These are phyloP conservation scores for Pulveroboletus sp. DNA, from an alignment of 768 basidiomycete species.

Conservation along the genomic window DNA sequence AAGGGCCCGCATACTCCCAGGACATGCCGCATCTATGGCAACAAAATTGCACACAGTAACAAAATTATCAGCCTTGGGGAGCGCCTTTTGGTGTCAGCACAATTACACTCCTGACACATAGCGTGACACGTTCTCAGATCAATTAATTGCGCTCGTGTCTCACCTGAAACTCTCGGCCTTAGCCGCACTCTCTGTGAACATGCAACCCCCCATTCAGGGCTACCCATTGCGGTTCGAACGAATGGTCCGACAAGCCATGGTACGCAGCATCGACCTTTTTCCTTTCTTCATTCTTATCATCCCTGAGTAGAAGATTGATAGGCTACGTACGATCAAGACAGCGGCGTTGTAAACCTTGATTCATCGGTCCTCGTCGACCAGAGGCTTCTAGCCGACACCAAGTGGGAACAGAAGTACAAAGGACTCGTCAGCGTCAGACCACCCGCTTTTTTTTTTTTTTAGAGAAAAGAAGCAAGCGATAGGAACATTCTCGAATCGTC, in stretches of 20 bases:
- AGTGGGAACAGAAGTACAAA: background rate
- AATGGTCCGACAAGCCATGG: background rate
- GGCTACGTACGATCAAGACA: background rate
- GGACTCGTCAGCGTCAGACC: background rate
- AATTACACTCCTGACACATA: background rate
- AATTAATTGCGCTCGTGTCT: background rate
- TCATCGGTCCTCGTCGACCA: background rate
- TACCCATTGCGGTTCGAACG: background rate
- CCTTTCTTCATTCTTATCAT: background rate
- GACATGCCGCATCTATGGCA: background rate
- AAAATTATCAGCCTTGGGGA: background rate
- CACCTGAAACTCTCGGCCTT: background rate
- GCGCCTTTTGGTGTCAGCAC: background rate
- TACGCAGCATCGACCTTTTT: too few relatives aligned
- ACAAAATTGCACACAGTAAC: background rate
- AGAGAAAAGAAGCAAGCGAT: slow-evolving; percentile 1
- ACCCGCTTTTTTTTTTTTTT: background rate
- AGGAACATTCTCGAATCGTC: slow-evolving; percentile 5
- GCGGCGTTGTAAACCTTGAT: background rate
- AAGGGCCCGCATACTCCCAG: background rate
- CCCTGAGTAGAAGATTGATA: background rate
- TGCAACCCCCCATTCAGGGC: background rate
- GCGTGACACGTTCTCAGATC: background rate
- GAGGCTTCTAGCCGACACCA: background rate
- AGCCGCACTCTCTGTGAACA: background rate